Conservation (phyloP, 2,329 filamentous ascomycete genomes). For the Aspergillus cejpii region DNA sequence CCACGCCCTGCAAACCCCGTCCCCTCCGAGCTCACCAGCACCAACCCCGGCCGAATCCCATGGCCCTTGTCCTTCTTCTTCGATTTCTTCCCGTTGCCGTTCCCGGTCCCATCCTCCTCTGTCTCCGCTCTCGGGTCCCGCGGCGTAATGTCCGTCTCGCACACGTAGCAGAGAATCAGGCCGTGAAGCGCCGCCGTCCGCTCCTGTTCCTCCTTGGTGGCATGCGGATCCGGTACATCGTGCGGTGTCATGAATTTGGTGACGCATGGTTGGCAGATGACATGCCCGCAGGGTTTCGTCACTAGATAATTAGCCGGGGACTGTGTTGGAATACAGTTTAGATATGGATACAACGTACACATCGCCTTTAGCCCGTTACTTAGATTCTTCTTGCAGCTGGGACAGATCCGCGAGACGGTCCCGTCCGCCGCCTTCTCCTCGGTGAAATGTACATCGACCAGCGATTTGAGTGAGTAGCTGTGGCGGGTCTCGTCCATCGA, state of each 20-base stretch:
- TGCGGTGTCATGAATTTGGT: slow-evolving; percentile 68
- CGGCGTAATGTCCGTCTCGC: slow-evolving; percentile 67
- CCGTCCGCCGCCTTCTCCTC: slow-evolving; percentile 57
- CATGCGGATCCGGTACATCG: slow-evolving; percentile 54
- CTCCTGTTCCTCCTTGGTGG: slow-evolving; percentile 45
- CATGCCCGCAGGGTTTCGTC: slow-evolving; percentile 83
- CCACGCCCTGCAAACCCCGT: slow-evolving; percentile 91
- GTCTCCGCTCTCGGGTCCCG: slow-evolving; percentile 25
- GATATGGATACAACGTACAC: slow-evolving; percentile 37
- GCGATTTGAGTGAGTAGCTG: slow-evolving; percentile 66
- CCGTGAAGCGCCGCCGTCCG: slow-evolving; percentile 34
- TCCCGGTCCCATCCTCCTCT: slow-evolving; percentile 11
- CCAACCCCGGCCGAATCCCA: slow-evolving; percentile 61
- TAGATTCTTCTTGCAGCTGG: slow-evolving; percentile 75
- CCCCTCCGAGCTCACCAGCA: slow-evolving; percentile 76
- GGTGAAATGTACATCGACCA: slow-evolving; percentile 70
- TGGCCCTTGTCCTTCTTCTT: slow-evolving; percentile 43
- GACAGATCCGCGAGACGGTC: slow-evolving; percentile 56
- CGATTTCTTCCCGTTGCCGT: slow-evolving; percentile 28
- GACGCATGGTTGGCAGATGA: slow-evolving; percentile 78
- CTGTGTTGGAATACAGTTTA: neutral
- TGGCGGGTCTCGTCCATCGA: slow-evolving; percentile 63
- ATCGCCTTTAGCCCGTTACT: slow-evolving; percentile 77
- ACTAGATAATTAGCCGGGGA: slow-evolving; percentile 38
- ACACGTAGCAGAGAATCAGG: slow-evolving; percentile 71